Percentiles rank a stretch among this genome's conserved stretches.
Conservation (phyloP, 306 rosid species). For the Corylus americana region DNA sequence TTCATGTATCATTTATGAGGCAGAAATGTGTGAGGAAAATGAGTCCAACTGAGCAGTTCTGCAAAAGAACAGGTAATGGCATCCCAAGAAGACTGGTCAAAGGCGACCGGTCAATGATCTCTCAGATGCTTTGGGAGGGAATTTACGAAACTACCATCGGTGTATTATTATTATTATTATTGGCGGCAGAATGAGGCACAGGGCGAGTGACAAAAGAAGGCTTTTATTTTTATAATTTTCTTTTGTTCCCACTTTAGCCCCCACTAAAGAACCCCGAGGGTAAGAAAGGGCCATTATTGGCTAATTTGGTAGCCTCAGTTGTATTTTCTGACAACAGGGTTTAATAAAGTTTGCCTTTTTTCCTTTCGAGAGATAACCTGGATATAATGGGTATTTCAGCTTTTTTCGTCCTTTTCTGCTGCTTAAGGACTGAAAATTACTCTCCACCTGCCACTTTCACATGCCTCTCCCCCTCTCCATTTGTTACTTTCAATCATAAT, state of each 20-base stretch:
- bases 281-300: slow-evolving; percentile 15
- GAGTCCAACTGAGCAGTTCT: neutral
- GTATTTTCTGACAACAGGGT: slow-evolving; percentile 24
- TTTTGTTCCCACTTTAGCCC: neutral
- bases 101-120: slow-evolving; percentile 48
- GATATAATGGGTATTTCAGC: slow-evolving; percentile 7
- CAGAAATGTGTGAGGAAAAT: slow-evolving; percentile 13
- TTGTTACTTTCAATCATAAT: too few species aligned
- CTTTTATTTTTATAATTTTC: too few species aligned
- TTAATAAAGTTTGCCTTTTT: slow-evolving; percentile 6
- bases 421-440: neutral
- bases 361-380: slow-evolving; percentile 16
- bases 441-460: neutral
- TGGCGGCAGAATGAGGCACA: slow-evolving; percentile 1
- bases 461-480: neutral
- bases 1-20: slow-evolving; percentile 31
- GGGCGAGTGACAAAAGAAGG: neutral
- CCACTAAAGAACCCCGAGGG: neutral
- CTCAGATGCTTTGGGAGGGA: neutral
- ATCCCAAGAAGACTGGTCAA: slow-evolving; percentile 46
- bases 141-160: slow-evolving; percentile 28
- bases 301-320: slow-evolving; percentile 13
- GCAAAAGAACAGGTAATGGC: slow-evolving; percentile 9
- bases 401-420: neutral
- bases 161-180: neutral